Conservation (phyloP, 306 rosid genomes). For the Rubus parviflorus region DNA sequence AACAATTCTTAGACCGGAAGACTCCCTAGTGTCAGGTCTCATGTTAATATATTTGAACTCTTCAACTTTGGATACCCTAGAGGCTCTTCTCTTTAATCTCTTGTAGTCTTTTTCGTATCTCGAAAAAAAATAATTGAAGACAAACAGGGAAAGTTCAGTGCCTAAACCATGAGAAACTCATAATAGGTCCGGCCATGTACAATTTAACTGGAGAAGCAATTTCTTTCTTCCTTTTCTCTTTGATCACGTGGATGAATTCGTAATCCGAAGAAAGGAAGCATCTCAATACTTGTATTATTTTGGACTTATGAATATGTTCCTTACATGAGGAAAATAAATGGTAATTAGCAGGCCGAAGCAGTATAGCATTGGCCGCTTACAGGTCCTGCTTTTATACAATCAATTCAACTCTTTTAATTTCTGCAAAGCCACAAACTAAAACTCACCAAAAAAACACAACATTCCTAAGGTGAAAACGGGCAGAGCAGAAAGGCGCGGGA, state of each 20-base stretch:
- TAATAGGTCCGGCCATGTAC: too few relatives aligned
- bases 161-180: too few relatives aligned
- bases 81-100: too few relatives aligned
- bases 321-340: background rate
- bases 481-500: background rate
- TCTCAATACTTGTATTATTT: constrained; percentile 5
- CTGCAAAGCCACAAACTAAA: constrained; percentile 23
- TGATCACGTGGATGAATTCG: background rate
- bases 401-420: constrained; percentile 17
- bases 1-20: too few relatives aligned
- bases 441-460: background rate
- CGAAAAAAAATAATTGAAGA: too few relatives aligned
- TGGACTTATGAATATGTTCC: background rate
- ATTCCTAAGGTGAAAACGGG: constrained; percentile 18
- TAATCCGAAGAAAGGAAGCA: background rate
- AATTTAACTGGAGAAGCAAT: too few relatives aligned
- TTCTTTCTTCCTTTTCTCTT: background rate
- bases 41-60: too few relatives aligned
- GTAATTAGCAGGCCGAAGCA: constrained; percentile 36
- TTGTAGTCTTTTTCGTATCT: too few relatives aligned
- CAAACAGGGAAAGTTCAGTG: too few relatives aligned
- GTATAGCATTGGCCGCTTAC: constrained; percentile 31
- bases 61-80: too few relatives aligned
- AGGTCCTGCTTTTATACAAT: constrained; percentile 36
- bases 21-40: too few relatives aligned